Base-by-base conservation (phyloP, 352 stramenopile genomes). In the Plasmopara viticola region DNA sequence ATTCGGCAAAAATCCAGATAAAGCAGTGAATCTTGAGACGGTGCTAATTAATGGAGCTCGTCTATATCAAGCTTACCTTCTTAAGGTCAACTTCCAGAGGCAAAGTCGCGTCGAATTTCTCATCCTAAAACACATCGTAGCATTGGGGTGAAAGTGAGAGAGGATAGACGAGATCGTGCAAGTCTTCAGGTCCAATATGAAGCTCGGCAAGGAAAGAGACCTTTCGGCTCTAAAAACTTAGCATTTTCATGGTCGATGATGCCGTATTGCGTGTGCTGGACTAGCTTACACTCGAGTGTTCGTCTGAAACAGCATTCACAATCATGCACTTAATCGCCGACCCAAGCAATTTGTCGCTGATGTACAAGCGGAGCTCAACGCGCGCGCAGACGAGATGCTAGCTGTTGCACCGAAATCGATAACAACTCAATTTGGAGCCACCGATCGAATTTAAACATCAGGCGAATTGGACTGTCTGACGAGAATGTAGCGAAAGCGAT, bases 221-320 rank as follows among this genome's bases (percentile, higher is more conserved):
- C 25, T 18, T 13, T 14, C 8, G 18, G 42, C 17, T 47, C 42
- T 6, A 47, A 18, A 9, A 35, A 47, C 12, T 47, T 47, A 9
- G 2, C 18, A 20, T 9, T 9, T 2, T 13, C 28, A 5, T 20
- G 9, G n/a, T 35, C 34, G 9, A 47, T 29, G 14, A 47, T 35
- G 8, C 20, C 42, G 20, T 35, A 18, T 31, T 47, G 42, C 42
- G 42, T 35, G 25, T 47, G 42, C 42, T 47, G 42, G 0, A 35
- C 42, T 3, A 33, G 18, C n/a, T 47, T 33, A 18, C 42, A 35
- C 8, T 47, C 42, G 1, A 20, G 18, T 18, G 42, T 9, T 47
- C 20, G 14, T 29, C 42, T 9, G 42, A 20, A 14, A 47, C n/a
- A 9, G 42, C 14, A 18, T 31, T 20, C 4, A 31, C 18, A 10